Evolutionary conservation across 306 rosid genomes (phyloP).

Genomic region (Luffa aegyptiaca): DNA sequence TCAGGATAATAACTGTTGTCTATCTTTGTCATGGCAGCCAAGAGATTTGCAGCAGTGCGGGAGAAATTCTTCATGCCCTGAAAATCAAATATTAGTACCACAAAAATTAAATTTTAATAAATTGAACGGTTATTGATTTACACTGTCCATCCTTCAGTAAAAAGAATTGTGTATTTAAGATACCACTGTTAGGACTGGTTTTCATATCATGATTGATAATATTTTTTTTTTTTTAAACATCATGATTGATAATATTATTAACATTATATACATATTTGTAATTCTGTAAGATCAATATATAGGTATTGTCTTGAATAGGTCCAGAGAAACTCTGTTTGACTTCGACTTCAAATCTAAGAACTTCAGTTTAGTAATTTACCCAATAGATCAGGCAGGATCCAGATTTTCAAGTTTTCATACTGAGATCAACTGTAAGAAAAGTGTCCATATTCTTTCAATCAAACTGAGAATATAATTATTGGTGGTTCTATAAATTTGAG

Average conservation of each 20-base stretch:
- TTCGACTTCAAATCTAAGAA: not conserved
- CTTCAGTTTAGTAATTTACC: not conserved
- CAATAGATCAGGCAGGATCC: not conserved
- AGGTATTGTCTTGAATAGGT: not conserved
- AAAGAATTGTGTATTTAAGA: not conserved
- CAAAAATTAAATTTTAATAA: not conserved
- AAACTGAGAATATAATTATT: not conserved
- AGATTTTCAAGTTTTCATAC: not conserved
- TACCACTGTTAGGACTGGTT: not conserved
- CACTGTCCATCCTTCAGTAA: not conserved
- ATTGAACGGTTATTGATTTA: not conserved
- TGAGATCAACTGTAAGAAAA: not conserved
- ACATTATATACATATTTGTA: not conserved
- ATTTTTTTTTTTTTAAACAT: too few relatives aligned
- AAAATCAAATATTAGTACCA: slow-evolving; percentile 5
- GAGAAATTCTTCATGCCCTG: slow-evolving; percentile 95
- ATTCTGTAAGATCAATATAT: not conserved
- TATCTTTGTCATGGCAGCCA: slow-evolving; percentile 69
- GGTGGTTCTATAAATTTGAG: not conserved
- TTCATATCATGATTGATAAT: not conserved
- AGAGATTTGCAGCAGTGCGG: slow-evolving; percentile 67
- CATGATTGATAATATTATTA: not conserved
- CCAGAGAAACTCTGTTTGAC: not conserved
- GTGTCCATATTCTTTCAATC: not conserved
- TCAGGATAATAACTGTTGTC: slow-evolving; percentile 89